Conservation (phyloP, 2,329 filamentous ascomycete species). For the Penicillium psychrosexuale region DNA sequence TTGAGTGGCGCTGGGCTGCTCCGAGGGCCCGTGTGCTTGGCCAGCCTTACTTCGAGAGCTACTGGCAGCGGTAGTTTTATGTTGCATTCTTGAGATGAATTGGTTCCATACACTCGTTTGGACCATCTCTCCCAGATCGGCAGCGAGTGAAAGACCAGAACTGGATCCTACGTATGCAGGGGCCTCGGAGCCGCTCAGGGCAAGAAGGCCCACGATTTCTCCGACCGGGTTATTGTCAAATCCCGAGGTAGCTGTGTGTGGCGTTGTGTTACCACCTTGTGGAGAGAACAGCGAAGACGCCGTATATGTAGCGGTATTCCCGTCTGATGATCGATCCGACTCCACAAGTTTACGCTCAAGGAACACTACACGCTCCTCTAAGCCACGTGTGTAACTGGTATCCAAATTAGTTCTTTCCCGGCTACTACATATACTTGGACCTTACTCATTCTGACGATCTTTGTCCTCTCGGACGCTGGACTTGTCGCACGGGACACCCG, state of each 20-base stretch:
- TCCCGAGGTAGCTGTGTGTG: conserved; percentile 19
- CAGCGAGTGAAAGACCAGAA: conserved; percentile 49
- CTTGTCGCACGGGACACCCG: conserved; percentile 45
- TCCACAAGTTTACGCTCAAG: conserved; percentile 38
- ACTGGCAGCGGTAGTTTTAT: conserved; percentile 18
- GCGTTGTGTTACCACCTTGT: conserved; percentile 18
- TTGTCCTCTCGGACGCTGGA: conserved; percentile 41
- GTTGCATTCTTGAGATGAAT: conserved; percentile 36
- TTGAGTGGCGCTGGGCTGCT: conserved; percentile 17
- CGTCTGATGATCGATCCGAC: conserved; percentile 12
- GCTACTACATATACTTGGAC: background rate
- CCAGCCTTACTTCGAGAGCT: conserved; percentile 6
- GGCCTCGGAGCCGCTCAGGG: conserved; percentile 46
- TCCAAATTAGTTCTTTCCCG: conserved; percentile 4
- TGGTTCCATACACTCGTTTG: conserved; percentile 56
- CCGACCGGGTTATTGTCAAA: conserved; percentile 37
- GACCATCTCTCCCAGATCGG: conserved; percentile 53
- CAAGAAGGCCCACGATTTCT: conserved; percentile 52
- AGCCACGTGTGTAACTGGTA: conserved; percentile 41
- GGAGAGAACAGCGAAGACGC: conserved; percentile 25
- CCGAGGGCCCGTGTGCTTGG: conserved; percentile 9
- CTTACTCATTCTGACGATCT: conserved; percentile 36
- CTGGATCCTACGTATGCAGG: conserved; percentile 52
- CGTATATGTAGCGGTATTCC: conserved; percentile 13
- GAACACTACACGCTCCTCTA: conserved; percentile 44